Base-by-base conservation (phyloP, 2,329 filamentous ascomycete species). In the Penicillium fuscoglaucum region DNA sequence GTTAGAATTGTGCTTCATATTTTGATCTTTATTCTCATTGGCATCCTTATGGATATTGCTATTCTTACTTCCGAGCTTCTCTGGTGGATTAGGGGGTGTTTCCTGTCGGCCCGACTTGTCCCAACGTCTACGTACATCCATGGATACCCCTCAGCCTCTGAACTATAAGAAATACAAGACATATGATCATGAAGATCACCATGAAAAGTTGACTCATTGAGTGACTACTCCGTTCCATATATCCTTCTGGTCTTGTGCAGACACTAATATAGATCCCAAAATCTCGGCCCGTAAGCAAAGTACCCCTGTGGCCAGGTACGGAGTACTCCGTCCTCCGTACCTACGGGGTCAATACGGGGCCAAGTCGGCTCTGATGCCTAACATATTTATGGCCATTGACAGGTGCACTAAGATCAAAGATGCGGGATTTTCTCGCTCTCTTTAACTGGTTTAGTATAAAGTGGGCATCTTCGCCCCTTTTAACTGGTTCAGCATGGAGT, bases 21-120 rank as follows among this genome's bases (percentile, higher is more conserved):
- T 39, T 21, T 31, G 49, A 53, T 40, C 10, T 45, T 45, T 26
- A 37, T 40, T 40, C 35, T 35, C 49, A 57, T 52, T 31, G 41
- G 15, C 26, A 8, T 47, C 44, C 9, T 28, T n/a, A 28, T n/a
- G 26, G 26, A n/a, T 10, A 12, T 13, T 35, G 9, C 15, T 24
- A 21, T n/a, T 51, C 39, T 28, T 33, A 21, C 40, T 8, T 13
- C 4, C 29, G 12, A 31, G 28, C 8, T 28, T n/a, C 3, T 19
- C 40, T 53, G 37, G 21, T 37, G 28, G 51, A 12, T 47, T 24
- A 28, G 29, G 39, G 40, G 50, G 29, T 10, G 7, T 15, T 31
- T 10, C 4, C 29, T 53, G 29, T 53, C 51, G 51, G 51, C 29
- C 51, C 41, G 51, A 53, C 51, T 37, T 53, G 31, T 46, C 15